These are phyloP conservation scores for Cyathus striatus DNA, from an alignment of 768 basidiomycete genomes.

Conservation along the genomic window DNA sequence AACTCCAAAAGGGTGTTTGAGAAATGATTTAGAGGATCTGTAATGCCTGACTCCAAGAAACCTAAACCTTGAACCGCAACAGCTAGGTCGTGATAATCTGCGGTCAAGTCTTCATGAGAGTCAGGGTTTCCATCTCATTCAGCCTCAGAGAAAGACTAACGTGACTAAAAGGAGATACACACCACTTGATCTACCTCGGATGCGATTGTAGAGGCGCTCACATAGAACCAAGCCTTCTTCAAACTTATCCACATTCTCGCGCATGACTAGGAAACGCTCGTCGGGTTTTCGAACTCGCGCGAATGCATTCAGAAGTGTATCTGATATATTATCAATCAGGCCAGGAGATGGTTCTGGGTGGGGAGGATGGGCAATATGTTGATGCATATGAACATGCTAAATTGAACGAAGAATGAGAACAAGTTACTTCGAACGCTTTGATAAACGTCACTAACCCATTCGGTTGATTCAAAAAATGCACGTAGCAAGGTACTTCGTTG, in stretches of 20 bases:
- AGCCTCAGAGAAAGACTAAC: slow-evolving; percentile 65
- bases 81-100: slow-evolving; percentile 96
- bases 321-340: slow-evolving; percentile 91
- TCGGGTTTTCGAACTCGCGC: slow-evolving; percentile 95
- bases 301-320: slow-evolving; percentile 95
- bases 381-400: slow-evolving; percentile 96
- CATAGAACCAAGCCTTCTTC: slow-evolving; percentile 86
- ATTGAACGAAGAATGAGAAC: slow-evolving; percentile 2
- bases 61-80: slow-evolving; percentile 95
- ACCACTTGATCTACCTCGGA: slow-evolving; percentile 85
- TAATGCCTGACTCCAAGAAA: slow-evolving; percentile 97
- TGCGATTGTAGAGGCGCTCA: slow-evolving; percentile 77
- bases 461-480: slow-evolving; percentile 93
- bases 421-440: slow-evolving; percentile 2
- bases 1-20: slow-evolving; percentile 95
- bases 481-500: slow-evolving; percentile 88
- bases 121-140: slow-evolving; percentile 77
- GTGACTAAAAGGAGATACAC: slow-evolving; percentile 34
- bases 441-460: slow-evolving; percentile 73
- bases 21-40: slow-evolving; percentile 94
- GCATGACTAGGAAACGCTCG: slow-evolving; percentile 89
- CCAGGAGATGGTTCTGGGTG: slow-evolving; percentile 74
- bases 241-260: slow-evolving; percentile 90
- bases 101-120: slow-evolving; percentile 89
- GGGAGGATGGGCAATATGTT: slow-evolving; percentile 89